Percentiles rank a stretch among this genome's conserved stretches.
These are phyloP conservation scores for Suhomyces bolitotheri DNA, from an alignment of 1,139 yeast genomes.

Conservation along the genomic window DNA sequence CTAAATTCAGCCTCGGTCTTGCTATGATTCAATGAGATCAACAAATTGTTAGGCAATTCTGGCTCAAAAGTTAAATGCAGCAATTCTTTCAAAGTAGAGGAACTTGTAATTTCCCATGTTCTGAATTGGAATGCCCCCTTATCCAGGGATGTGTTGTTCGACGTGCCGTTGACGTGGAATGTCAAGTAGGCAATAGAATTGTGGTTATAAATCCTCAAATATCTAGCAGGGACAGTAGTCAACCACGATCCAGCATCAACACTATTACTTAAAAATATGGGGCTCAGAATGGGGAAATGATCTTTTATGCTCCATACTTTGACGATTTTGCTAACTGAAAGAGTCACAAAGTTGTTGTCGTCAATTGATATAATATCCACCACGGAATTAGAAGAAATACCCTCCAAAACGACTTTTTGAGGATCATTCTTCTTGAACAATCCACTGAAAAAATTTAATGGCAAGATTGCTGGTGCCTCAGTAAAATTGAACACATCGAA, in stretches of 20 bases:
- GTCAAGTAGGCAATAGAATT: slow-evolving; percentile 20
- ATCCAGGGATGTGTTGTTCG: slow-evolving; percentile 9
- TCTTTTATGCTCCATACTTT: slow-evolving; percentile 56
- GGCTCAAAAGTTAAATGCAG: slow-evolving; percentile 32
- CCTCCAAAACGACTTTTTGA: slow-evolving; percentile 25
- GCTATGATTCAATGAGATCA: slow-evolving; percentile 4
- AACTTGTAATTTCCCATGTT: slow-evolving; percentile 21
- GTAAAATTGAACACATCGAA: slow-evolving; percentile 55
- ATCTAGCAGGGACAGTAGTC: slow-evolving; percentile 33
- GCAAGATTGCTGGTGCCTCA: slow-evolving; percentile 53
- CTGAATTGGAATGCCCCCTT: slow-evolving; percentile 28
- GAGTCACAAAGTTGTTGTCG: slow-evolving; percentile 14
- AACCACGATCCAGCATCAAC: slow-evolving; percentile 29
- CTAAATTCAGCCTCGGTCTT: slow-evolving; percentile 11
- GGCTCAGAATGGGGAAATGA: slow-evolving; percentile 26
- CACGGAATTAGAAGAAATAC: slow-evolving; percentile 32
- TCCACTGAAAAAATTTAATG: slow-evolving; percentile 36
- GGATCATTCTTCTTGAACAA: slow-evolving; percentile 19
- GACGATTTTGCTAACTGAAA: slow-evolving; percentile 51
- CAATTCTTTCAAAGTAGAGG: slow-evolving; percentile 26
- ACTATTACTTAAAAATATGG: slow-evolving; percentile 19
- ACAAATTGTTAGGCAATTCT: slow-evolving; percentile 23
- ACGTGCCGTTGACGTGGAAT: slow-evolving; percentile 16
- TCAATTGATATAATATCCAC: slow-evolving; percentile 30
- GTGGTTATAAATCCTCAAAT: slow-evolving; percentile 23